Base-by-base conservation (phyloP, 192 early-diverging fungal genomes). In the Coemansia sp. region DNA sequence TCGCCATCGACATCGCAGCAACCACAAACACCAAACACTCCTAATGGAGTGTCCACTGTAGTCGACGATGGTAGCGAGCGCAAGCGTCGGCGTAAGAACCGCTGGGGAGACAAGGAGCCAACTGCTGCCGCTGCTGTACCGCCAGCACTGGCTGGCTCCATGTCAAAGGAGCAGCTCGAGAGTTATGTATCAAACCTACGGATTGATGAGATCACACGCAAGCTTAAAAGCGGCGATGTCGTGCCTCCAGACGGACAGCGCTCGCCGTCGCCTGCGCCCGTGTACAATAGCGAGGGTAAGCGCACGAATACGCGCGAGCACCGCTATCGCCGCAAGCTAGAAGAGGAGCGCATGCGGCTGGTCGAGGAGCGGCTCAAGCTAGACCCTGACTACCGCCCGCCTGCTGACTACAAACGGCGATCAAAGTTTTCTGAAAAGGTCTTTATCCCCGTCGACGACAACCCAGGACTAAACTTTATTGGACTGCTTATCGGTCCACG, bases 381-480 rank as follows among this genome's bases (percentile, higher is more conserved):
- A 34, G 88, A 94, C 68, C 92, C 91, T 11, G 86, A 86, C 34
- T 99, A 94, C 84, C 83, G 87, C 19, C 97, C 97, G 23, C 97
- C 97, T 5, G 80, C 88, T 5, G 96, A 99, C 82, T 99, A 97
- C 82, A 91, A 91, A 64, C 75, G 87, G 58, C 90, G 93, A 5
- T 89, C 88, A 31, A 95, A 92, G 72, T 84, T 89, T 2, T 87
- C 86, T n/a, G 95, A 97, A 50, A 99, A 99, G 80, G 88, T 97
- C 21, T 97, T 92, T 74, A 97, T 98, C 51, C 97, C 97, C 27
- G 93, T 90, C 48, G 93, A 90, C 69, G 97, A 99, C 39, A 94
- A 93, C 72, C 97, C 97, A 5, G 94, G 97, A 29, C 94, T 99
- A 36, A 98, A 98, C 75, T 99, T 99, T 80, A 98, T 99, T 76